Evolutionary conservation across 2,329 filamentous ascomycete genomes (phyloP).

Genomic region (Colletotrichum cuscutae): DNA sequence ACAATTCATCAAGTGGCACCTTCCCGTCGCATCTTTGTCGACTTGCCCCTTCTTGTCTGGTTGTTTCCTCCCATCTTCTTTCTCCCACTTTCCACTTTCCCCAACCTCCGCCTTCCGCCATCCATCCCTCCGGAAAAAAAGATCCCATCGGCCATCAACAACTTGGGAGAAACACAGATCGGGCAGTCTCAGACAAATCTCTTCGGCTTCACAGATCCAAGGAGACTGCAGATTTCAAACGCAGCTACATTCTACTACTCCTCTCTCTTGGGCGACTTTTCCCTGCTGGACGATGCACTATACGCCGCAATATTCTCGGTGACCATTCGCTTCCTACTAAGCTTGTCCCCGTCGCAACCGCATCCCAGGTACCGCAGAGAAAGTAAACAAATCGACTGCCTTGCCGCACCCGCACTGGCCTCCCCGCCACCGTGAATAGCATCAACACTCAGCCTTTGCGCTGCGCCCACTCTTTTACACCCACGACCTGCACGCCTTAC

Average conservation of each 20-base stretch:
- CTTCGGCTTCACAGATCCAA: constrained; percentile 12
- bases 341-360: neutral
- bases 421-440: constrained; percentile 30
- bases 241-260: neutral
- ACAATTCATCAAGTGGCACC: constrained; percentile 6
- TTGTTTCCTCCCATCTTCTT: neutral
- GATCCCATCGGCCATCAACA: neutral
- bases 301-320: constrained; percentile 21
- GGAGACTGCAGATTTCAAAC: constrained; percentile 21
- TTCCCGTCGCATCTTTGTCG: neutral
- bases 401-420: neutral
- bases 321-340: constrained; percentile 13
- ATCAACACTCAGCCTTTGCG: constrained; percentile 29
- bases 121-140: neutral
- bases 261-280: neutral
- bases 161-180: neutral
- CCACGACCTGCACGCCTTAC: neutral
- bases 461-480: constrained; percentile 17
- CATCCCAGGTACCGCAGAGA: neutral
- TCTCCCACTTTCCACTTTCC: neutral
- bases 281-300: constrained; percentile 22
- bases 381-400: constrained; percentile 24
- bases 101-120: neutral
- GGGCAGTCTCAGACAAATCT: constrained; percentile 30
- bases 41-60: neutral